Conservation (phyloP, 441 rosid species). For the Pelargonium myrrhifolium region DNA sequence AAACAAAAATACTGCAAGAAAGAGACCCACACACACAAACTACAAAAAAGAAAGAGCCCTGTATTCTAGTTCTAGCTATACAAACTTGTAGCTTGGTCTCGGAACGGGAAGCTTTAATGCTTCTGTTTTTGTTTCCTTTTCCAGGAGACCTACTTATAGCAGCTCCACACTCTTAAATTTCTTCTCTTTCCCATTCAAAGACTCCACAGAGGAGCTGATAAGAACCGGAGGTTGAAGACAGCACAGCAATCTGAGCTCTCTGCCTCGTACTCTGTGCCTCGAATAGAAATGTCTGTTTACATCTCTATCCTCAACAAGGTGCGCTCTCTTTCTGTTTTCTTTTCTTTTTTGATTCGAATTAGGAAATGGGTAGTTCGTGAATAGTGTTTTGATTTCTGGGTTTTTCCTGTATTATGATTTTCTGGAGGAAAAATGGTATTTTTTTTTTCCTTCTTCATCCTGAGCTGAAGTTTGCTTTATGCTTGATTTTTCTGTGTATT, state of each 20-base stretch:
- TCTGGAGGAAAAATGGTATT: not conserved
- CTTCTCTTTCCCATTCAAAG: not conserved
- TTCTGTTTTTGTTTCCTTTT: not conserved
- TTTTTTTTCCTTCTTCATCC: not conserved
- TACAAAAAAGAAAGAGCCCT: not conserved
- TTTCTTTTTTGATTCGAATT: not conserved
- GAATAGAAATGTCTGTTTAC: not conserved
- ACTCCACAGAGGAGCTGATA: not conserved
- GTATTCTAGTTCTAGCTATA: not conserved
- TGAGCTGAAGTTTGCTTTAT: not conserved
- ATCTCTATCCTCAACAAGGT: not conserved
- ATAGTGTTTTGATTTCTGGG: not conserved
- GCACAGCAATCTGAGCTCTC: not conserved
- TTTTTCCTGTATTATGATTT: not conserved
- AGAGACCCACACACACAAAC: not conserved
- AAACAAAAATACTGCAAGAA: not conserved
- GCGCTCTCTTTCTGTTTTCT: not conserved
- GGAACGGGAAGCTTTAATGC: not conserved
- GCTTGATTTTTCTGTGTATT: no score
- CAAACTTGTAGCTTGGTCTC: not conserved
- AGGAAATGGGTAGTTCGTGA: not conserved
- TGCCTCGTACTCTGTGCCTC: not conserved
- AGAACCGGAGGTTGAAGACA: not conserved
- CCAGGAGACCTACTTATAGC: not conserved
- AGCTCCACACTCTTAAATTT: not conserved